A percentile compares a stretch with the other conserved stretches of the same genome.
Conservation (phyloP, 768 basidiomycete genomes). For the Rhodosporidiobolus odoratus region DNA sequence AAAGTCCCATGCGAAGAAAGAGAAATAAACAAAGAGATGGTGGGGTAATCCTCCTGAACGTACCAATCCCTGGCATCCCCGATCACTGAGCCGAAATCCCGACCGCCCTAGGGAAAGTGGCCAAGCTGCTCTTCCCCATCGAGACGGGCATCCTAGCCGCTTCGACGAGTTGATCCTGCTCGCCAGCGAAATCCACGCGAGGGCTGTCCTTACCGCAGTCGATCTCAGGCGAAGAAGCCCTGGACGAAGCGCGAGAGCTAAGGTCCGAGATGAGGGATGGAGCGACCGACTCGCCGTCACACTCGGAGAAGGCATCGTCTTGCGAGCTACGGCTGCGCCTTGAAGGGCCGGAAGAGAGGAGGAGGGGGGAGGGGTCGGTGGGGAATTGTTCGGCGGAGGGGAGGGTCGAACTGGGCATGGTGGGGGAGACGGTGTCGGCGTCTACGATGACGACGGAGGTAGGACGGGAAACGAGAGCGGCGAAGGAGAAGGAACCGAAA, state of each 20-base stretch:
- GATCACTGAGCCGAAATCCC: no score
- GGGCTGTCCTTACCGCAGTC: no score
- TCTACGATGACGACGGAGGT: conserved; percentile 1
- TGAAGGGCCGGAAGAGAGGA: background rate
- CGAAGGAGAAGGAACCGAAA: conserved; percentile 36
- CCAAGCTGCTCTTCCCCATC: no score
- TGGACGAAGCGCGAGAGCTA: conserved; percentile 5
- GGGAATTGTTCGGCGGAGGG: conserved; percentile 5
- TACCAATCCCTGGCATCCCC: no score
- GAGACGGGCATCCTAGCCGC: no score
- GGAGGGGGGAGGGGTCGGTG: conserved; percentile 17
- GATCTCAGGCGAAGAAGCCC: background rate
- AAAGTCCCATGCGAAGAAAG: no score
- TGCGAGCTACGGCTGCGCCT: background rate
- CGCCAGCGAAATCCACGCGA: no score
- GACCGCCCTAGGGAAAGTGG: no score
- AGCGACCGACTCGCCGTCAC: background rate
- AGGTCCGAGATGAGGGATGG: conserved; percentile 30
- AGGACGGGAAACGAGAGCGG: conserved; percentile 16
- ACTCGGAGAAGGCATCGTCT: background rate
- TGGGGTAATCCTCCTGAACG: no score
- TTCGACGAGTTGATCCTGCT: no score
- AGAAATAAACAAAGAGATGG: no score
- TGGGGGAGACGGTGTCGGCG: conserved; percentile 25
- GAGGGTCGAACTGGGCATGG: background rate